Conservation (phyloP, 441 rosid genomes). For the Pelargonium cotyledonis region DNA sequence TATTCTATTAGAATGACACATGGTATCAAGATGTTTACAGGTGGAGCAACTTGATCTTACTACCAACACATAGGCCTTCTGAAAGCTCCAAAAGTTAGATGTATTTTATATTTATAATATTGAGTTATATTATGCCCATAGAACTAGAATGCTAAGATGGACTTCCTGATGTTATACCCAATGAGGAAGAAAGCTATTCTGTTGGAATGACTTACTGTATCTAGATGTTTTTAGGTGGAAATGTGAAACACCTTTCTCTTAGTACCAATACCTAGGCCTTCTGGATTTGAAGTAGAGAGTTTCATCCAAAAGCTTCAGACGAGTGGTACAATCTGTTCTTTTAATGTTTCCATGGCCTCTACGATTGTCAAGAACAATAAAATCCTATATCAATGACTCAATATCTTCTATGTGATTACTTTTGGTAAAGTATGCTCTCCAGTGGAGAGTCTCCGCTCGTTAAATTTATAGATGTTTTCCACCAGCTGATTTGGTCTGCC, state of each 20-base stretch:
- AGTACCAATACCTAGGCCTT: background rate
- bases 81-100: background rate
- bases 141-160: background rate
- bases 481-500: conserved; percentile 1
- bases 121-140: background rate
- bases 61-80: too few relatives aligned
- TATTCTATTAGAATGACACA: too few relatives aligned
- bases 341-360: background rate
- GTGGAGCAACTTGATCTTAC: too few relatives aligned
- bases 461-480: conserved; percentile 5
- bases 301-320: background rate
- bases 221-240: background rate
- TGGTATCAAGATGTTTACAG: too few relatives aligned
- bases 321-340: background rate
- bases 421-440: background rate
- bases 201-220: background rate
- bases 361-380: background rate
- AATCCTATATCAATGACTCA: background rate
- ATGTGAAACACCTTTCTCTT: background rate
- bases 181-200: background rate
- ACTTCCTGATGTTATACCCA: background rate
- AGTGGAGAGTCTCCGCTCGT: too few relatives aligned
- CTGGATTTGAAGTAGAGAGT: background rate
- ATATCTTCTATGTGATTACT: background rate
- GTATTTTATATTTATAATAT: background rate